These are phyloP conservation scores for Hypholoma sublateritium DNA, from an alignment of 768 basidiomycete species.

Conservation along the genomic window DNA sequence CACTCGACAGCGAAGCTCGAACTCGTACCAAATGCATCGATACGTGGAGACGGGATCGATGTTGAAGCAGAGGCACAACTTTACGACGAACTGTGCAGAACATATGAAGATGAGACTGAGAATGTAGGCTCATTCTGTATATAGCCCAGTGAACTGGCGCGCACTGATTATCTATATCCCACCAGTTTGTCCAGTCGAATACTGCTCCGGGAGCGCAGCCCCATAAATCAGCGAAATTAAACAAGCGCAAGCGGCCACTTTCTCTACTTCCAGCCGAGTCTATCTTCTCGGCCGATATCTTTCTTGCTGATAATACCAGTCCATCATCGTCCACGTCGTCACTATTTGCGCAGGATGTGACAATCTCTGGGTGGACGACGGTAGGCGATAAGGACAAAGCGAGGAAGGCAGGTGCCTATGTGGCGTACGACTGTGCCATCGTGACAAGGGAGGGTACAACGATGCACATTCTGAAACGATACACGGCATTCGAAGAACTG, in stretches of 20 bases:
- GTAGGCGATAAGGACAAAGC: slow-evolving; percentile 44
- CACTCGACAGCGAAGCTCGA: slow-evolving; percentile 49
- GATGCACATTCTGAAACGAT: slow-evolving; percentile 68
- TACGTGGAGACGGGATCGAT: slow-evolving; percentile 45
- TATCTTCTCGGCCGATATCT: slow-evolving; percentile 68
- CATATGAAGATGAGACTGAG: slow-evolving; percentile 19
- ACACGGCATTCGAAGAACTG: slow-evolving; percentile 63
- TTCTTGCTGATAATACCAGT: slow-evolving; percentile 61
- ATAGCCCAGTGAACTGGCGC: not conserved
- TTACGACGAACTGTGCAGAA: slow-evolving; percentile 54
- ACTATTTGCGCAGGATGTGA: slow-evolving; percentile 64
- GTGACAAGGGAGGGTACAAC: slow-evolving; percentile 63
- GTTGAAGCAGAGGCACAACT: slow-evolving; percentile 67
- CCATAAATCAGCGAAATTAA: not conserved
- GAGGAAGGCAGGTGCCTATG: slow-evolving; percentile 52
- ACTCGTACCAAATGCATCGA: slow-evolving; percentile 38
- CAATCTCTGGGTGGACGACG: slow-evolving; percentile 68
- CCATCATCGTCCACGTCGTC: slow-evolving; percentile 28
- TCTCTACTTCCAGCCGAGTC: slow-evolving; percentile 37
- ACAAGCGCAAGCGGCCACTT: not conserved
- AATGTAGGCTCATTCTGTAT: slow-evolving; percentile 17
- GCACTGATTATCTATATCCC: not conserved
- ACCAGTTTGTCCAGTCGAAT: not conserved
- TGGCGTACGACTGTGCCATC: slow-evolving; percentile 72
- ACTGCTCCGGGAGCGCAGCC: not conserved